phyloP scores from a whole-genome alignment of 352 stramenopile genomes.

The Globisporangium echinulatum region DNA sequence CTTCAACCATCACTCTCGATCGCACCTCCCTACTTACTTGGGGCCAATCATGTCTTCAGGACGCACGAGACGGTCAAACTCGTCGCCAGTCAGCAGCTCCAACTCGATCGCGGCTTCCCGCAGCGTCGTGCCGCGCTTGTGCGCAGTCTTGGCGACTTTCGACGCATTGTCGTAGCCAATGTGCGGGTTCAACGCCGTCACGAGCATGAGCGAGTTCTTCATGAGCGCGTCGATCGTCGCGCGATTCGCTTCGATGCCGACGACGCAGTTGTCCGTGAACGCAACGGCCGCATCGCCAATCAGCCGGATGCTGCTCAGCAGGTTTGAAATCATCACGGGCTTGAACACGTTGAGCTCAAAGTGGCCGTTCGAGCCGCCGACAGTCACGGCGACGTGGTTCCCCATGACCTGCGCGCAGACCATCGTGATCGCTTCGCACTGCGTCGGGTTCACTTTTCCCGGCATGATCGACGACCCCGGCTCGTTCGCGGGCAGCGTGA shows the following conservation, averaged over 20 bases:
- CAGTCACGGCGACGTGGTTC: constrained; percentile 92
- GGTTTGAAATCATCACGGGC: constrained; percentile 93
- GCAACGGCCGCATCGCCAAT: constrained; percentile 82
- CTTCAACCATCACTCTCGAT: background rate
- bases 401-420: constrained; percentile 94
- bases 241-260: constrained; percentile 88
- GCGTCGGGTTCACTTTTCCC: constrained; percentile 81
- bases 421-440: constrained; percentile 96
- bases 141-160: constrained; percentile 95
- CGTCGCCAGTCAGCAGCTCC: constrained; percentile 89
- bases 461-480: constrained; percentile 72
- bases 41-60: constrained; percentile 94
- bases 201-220: constrained; percentile 95
- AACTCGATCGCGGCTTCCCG: constrained; percentile 88
- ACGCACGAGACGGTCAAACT: constrained; percentile 94
- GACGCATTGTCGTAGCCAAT: constrained; percentile 98
- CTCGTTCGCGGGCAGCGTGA: constrained; percentile 62
- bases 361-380: constrained; percentile 92
- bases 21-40: constrained; percentile 32
- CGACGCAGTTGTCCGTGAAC: constrained; percentile 93
- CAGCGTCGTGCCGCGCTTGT: constrained; percentile 91
- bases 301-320: constrained; percentile 72
- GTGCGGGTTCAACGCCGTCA: constrained; percentile 94
- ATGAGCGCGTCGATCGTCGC: constrained; percentile 91
- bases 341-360: constrained; percentile 99